These are phyloP conservation scores for Myriangium duriaei DNA, from an alignment of 2,329 filamentous ascomycete species.

Conservation along the genomic window DNA sequence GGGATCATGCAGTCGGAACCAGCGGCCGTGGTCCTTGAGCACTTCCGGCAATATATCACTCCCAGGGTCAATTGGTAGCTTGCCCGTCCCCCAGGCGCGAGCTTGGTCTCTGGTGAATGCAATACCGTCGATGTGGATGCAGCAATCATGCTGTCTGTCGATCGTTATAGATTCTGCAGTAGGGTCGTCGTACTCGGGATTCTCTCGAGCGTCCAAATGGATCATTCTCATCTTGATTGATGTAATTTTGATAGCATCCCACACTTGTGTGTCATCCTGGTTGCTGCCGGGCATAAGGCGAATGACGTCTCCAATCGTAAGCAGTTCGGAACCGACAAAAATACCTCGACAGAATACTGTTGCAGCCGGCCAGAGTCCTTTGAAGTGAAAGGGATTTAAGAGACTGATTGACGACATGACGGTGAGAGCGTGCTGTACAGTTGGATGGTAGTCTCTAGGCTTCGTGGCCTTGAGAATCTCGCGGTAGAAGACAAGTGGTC, in stretches of 20 bases:
- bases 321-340: constrained; percentile 44
- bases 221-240: constrained; percentile 39
- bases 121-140: constrained; percentile 37
- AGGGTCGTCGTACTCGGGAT: constrained; percentile 33
- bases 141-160: constrained; percentile 10
- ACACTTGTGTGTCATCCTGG: constrained; percentile 20
- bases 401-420: constrained; percentile 41
- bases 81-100: constrained; percentile 21
- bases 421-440: constrained; percentile 41
- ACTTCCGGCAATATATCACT: constrained; percentile 27
- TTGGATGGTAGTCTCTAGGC: constrained; percentile 35
- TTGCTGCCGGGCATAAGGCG: constrained; percentile 29
- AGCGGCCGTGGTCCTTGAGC: constrained; percentile 36
- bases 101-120: constrained; percentile 32
- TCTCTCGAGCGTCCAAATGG: constrained; percentile 35
- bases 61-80: constrained; percentile 17
- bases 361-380: constrained; percentile 42
- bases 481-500: constrained; percentile 44
- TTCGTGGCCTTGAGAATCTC: constrained; percentile 33
- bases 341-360: constrained; percentile 41
- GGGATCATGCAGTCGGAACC: constrained; percentile 37
- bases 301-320: constrained; percentile 42
- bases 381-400: constrained; percentile 40
- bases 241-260: constrained; percentile 42
- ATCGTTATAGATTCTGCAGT: constrained; percentile 32